Conservation (phyloP, 208 protist genomes). For the Crithidia fasciculata region DNA sequence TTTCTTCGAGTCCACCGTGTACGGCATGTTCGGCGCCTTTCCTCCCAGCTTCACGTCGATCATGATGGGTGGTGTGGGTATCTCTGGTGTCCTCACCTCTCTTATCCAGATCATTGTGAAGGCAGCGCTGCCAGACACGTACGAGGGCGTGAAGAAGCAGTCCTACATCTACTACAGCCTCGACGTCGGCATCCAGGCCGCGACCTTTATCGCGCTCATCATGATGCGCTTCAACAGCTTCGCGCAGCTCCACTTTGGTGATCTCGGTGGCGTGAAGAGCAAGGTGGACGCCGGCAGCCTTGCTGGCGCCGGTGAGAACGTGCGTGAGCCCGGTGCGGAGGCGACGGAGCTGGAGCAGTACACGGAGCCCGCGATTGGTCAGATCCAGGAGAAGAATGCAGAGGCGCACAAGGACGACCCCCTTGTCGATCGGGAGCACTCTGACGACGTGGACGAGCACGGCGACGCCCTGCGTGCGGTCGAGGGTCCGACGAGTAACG, state of each 20-base stretch:
- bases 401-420: neutral
- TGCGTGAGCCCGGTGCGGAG: neutral
- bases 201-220: slow-evolving; percentile 47
- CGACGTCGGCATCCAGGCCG: slow-evolving; percentile 40
- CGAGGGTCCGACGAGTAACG: slow-evolving; percentile 22
- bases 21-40: slow-evolving; percentile 72
- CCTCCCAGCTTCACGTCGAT: slow-evolving; percentile 55
- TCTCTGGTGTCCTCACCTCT: slow-evolving; percentile 53
- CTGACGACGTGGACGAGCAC: neutral
- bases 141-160: slow-evolving; percentile 43
- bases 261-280: slow-evolving; percentile 26
- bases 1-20: slow-evolving; percentile 76
- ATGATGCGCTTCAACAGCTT: slow-evolving; percentile 54
- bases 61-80: slow-evolving; percentile 69
- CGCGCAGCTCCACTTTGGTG: slow-evolving; percentile 39
- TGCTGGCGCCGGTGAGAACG: neutral
- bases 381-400: neutral
- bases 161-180: slow-evolving; percentile 66
- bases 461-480: neutral
- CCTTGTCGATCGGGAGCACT: slow-evolving; percentile 3
- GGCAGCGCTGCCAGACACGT: slow-evolving; percentile 39
- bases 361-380: slow-evolving; percentile 10
- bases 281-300: slow-evolving; percentile 25
- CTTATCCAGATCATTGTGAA: slow-evolving; percentile 67
- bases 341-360: neutral